Evolutionary conservation across 352 stramenopile species (phyloP).

Genomic region (Phytophthora syringae): DNA sequence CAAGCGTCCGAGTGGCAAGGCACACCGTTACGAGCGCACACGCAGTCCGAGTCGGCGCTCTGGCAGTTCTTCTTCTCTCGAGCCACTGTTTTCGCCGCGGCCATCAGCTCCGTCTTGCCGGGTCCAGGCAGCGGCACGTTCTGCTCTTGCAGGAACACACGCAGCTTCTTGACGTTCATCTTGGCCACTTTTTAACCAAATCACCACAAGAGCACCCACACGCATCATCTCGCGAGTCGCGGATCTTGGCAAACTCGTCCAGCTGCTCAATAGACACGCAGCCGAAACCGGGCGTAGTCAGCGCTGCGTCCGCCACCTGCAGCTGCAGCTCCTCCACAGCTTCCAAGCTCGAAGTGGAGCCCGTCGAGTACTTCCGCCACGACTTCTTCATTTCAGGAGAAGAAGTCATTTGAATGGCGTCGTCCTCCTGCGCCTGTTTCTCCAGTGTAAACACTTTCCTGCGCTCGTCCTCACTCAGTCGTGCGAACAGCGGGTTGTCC

Average conservation of each 20-base stretch:
- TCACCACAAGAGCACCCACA: constrained; percentile 87
- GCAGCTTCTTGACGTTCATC: constrained; percentile 87
- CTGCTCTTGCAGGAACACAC: constrained; percentile 66
- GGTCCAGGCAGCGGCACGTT: constrained; percentile 52
- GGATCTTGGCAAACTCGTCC: constrained; percentile 82
- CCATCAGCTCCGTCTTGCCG: constrained; percentile 74
- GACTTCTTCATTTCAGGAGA: constrained; percentile 30
- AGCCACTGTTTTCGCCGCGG: constrained; percentile 69
- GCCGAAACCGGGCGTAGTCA: constrained; percentile 67
- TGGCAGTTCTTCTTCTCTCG: constrained; percentile 77
- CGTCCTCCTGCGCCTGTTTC: constrained; percentile 29
- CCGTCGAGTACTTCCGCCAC: constrained; percentile 45
- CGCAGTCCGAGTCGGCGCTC: constrained; percentile 62
- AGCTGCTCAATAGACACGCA: constrained; percentile 84
- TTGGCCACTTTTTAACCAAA: constrained; percentile 84
- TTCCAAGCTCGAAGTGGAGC: constrained; percentile 29
- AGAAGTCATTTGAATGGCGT: constrained; percentile 30
- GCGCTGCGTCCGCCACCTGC: constrained; percentile 26
- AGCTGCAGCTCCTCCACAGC: constrained; percentile 24
- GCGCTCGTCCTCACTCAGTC: constrained; percentile 72
- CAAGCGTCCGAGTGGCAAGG: constrained; percentile 80
- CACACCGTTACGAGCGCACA: constrained; percentile 78
- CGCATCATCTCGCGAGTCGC: constrained; percentile 73
- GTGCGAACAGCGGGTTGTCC: constrained; percentile 80
- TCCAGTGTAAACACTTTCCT: constrained; percentile 69